Percentiles rank a stretch among this genome's conserved stretches.
Evolutionary conservation across 169 alveolate species (phyloP).

Genomic region (Plasmodium gonderi): DNA sequence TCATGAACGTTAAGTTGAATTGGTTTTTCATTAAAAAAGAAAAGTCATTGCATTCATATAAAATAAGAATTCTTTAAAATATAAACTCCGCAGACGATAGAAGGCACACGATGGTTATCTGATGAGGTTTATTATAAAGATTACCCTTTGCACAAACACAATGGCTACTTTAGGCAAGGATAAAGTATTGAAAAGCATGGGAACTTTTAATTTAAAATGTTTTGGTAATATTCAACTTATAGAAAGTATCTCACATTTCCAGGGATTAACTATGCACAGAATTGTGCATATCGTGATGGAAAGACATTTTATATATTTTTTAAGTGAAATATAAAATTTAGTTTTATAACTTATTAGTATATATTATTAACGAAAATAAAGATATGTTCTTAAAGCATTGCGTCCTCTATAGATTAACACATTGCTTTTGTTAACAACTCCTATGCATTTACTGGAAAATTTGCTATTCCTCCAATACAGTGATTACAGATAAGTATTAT

Average conservation of each 20-base stretch:
- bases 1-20: slow-evolving; percentile 1
- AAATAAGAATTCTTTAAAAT: neutral
- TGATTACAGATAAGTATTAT: neutral
- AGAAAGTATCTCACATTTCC: neutral
- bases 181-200: neutral
- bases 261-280: neutral
- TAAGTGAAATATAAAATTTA: neutral
- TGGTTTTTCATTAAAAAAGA: neutral
- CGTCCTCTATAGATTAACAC: neutral
- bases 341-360: neutral
- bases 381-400: neutral
- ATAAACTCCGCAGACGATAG: neutral
- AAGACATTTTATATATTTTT: neutral
- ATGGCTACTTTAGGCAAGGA: too few relatives aligned
- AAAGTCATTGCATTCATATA: neutral
- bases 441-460: neutral
- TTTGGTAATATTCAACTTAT: neutral
- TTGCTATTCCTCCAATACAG: neutral
- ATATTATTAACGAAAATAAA: neutral
- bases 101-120: neutral
- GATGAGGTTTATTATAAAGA: neutral
- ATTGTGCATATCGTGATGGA: neutral
- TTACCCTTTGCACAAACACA: neutral
- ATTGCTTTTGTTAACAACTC: neutral
- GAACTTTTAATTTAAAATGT: neutral